A percentile compares a stretch with the other conserved stretches of the same genome.
These are phyloP conservation scores for Dentipellis sp. DNA, from an alignment of 768 basidiomycete genomes.

Conservation along the genomic window DNA sequence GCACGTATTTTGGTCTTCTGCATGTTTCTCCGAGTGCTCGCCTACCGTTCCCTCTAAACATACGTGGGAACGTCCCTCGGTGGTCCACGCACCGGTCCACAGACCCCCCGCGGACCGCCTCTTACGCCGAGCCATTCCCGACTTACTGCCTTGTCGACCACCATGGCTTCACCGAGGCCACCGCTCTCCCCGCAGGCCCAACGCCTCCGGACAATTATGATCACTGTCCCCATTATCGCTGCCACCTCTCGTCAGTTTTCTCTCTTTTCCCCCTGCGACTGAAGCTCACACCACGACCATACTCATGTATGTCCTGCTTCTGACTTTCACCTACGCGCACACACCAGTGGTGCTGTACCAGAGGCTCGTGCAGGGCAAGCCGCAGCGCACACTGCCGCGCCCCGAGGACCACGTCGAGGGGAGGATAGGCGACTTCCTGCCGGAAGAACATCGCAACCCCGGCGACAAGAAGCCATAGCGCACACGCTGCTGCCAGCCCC, in stretches of 20 bases:
- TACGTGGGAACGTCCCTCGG: background rate
- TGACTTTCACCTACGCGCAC: background rate
- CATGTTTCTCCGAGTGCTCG: background rate
- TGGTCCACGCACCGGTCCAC: background rate
- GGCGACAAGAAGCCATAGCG: background rate
- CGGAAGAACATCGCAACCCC: constrained; percentile 6
- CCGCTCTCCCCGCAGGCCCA: constrained; percentile 34
- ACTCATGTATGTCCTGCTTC: background rate
- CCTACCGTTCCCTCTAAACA: background rate
- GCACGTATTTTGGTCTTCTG: background rate
- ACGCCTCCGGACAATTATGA: constrained; percentile 44
- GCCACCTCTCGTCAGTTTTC: constrained; percentile 48
- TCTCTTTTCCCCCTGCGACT: constrained; percentile 1
- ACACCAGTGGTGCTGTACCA: constrained; percentile 54
- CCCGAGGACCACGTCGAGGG: constrained; percentile 14
- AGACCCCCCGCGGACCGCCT: background rate
- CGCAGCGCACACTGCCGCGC: constrained; percentile 30
- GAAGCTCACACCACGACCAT: constrained; percentile 3
- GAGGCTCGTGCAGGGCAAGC: constrained; percentile 46
- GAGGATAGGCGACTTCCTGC: constrained; percentile 5
- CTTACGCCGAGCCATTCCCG: background rate
- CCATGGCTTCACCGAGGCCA: constrained; percentile 15
- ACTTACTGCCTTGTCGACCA: background rate
- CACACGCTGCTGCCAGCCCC: background rate
- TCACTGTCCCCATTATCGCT: constrained; percentile 55